These are phyloP conservation scores for Lepidium africanum DNA, from an alignment of 345 rosid genomes.

Conservation along the genomic window DNA sequence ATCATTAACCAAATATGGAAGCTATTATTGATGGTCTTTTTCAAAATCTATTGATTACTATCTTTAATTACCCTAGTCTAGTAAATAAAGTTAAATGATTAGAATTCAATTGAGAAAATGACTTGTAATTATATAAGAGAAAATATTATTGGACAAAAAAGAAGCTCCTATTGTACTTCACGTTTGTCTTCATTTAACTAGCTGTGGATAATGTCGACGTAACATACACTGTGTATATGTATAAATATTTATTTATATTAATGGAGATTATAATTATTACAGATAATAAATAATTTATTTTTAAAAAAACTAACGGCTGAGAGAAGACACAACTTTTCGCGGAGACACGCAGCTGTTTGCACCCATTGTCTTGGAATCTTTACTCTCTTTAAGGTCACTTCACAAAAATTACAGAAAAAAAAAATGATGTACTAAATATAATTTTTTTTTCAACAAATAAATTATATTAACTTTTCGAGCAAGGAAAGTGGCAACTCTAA, in stretches of 20 bases:
- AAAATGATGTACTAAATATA: too few relatives aligned
- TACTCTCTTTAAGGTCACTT: constrained; percentile 14
- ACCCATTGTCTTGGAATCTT: constrained; percentile 81
- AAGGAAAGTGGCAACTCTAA: too few relatives aligned
- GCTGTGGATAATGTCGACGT: constrained; percentile 10
- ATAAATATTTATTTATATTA: too few relatives aligned
- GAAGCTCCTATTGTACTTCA: background rate
- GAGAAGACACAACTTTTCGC: constrained; percentile 58
- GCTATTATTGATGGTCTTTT: constrained; percentile 1
- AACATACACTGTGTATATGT: background rate
- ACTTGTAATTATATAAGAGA: background rate
- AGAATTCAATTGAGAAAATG: background rate
- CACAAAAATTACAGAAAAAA: background rate
- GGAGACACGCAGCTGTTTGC: constrained; percentile 94
- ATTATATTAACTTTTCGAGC: too few relatives aligned
- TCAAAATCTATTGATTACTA: background rate
- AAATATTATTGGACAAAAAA: background rate
- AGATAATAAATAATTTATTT: background rate
- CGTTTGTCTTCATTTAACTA: constrained; percentile 5
- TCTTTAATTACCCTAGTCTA: background rate
- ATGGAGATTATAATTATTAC: background rate
- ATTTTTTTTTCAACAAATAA: too few relatives aligned
- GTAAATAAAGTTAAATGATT: background rate
- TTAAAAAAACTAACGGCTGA: constrained; percentile 54
- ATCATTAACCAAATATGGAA: background rate